A percentile compares a stretch with the other conserved stretches of the same genome.
These are phyloP conservation scores for Plenodomus biglobosus DNA, from an alignment of 2,329 filamentous ascomycete species.

Conservation along the genomic window DNA sequence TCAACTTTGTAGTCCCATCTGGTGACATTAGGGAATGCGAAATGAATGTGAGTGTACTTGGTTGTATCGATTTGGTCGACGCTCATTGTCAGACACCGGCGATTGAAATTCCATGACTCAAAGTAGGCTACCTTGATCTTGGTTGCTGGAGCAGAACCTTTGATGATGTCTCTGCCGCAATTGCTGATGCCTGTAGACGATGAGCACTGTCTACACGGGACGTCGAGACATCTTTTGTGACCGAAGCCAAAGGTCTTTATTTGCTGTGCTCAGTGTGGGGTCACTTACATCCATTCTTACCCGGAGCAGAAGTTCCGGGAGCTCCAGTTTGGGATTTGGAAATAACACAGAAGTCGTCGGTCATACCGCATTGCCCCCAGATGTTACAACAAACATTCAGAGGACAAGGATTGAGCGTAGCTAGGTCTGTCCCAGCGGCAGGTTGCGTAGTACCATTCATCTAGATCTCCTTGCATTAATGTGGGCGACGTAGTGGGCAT, in stretches of 20 bases:
- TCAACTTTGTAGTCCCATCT: not conserved
- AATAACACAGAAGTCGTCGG: slow-evolving; percentile 17
- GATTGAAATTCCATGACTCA: slow-evolving; percentile 11
- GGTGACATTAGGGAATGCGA: slow-evolving; percentile 11
- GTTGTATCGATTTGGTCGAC: slow-evolving; percentile 1
- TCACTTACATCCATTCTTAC: slow-evolving; percentile 13
- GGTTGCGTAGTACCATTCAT: too few species aligned
- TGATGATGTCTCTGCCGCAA: slow-evolving; percentile 21
- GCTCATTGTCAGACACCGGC: slow-evolving; percentile 12
- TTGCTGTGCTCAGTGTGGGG: too few species aligned
- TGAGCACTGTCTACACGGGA: too few species aligned
- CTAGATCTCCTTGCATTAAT: too few species aligned
- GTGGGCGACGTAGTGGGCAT: slow-evolving; percentile 33
- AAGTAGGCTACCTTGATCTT: slow-evolving; percentile 15
- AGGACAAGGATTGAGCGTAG: slow-evolving; percentile 18
- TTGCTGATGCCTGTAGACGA: too few species aligned
- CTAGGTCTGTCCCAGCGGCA: slow-evolving; percentile 34
- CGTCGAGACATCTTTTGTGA: too few species aligned
- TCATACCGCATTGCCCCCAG: slow-evolving; percentile 22
- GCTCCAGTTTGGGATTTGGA: slow-evolving; percentile 5
- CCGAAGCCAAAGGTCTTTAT: too few species aligned
- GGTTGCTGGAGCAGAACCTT: slow-evolving; percentile 4
- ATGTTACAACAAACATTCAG: slow-evolving; percentile 23
- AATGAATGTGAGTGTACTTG: slow-evolving; percentile 18
- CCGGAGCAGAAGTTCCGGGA: slow-evolving; percentile 9